Evolutionary conservation across 495 filamentous ascomycete species (phyloP).

Genomic region (Podospora pseudopauciseta): DNA sequence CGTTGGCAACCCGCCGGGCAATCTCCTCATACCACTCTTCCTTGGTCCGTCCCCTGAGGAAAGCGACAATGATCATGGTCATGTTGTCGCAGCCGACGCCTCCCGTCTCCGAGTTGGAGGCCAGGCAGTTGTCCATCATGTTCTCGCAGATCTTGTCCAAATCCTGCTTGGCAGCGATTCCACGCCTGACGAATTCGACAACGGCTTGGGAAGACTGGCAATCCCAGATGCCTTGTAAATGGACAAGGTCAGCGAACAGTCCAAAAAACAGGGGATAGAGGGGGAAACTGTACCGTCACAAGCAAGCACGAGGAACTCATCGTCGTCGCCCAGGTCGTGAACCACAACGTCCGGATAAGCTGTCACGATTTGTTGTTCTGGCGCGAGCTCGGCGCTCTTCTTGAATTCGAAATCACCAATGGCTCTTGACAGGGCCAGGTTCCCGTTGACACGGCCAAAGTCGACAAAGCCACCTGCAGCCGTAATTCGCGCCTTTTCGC

Average conservation of each 20-base stretch:
- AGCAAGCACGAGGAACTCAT: slow-evolving; percentile 94
- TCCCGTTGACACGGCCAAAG: slow-evolving; percentile 97
- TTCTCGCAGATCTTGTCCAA: slow-evolving; percentile 94
- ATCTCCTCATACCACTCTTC: slow-evolving; percentile 98
- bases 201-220: slow-evolving; percentile 98
- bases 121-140: slow-evolving; percentile 99
- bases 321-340: slow-evolving; percentile 86
- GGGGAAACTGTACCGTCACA: slow-evolving; percentile 70
- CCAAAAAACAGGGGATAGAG: slow-evolving; percentile 7
- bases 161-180: slow-evolving; percentile 92
- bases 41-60: slow-evolving; percentile 86
- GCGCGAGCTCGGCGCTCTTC: slow-evolving; percentile 93
- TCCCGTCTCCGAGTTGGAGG: slow-evolving; percentile 94
- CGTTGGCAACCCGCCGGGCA: slow-evolving; percentile 87
- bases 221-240: slow-evolving; percentile 85
- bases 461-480: slow-evolving; percentile 97
- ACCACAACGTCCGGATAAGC: slow-evolving; percentile 90
- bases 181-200: slow-evolving; percentile 91
- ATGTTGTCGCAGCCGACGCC: slow-evolving; percentile 99
- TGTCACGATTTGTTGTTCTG: slow-evolving; percentile 96
- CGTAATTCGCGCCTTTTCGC: slow-evolving; percentile 91
- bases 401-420: slow-evolving; percentile 99
- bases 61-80: slow-evolving; percentile 90
- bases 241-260: slow-evolving; percentile 9
- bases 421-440: slow-evolving; percentile 93